Evolutionary conservation across 2,329 filamentous ascomycete genomes (phyloP).

Genomic region (Huntiella savannae): DNA sequence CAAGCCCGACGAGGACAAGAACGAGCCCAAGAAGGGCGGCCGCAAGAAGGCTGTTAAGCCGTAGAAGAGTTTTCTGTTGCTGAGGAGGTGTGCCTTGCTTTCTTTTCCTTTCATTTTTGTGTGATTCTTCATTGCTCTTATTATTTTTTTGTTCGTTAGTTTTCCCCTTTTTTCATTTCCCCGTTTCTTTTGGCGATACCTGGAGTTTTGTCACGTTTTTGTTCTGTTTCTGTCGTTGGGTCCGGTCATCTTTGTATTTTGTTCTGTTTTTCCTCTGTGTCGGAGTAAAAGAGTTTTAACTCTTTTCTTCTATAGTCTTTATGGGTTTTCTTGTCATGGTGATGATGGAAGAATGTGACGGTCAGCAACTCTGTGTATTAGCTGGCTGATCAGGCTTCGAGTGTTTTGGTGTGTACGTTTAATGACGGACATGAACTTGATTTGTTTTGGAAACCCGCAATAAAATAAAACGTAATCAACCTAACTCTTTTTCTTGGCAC

Average conservation of each 20-base stretch:
- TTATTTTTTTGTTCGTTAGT: conserved; percentile 6
- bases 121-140: not conserved
- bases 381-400: not conserved
- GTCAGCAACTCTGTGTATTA: not conserved
- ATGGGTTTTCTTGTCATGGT: not conserved
- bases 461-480: not conserved
- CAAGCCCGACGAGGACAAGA: conserved; percentile 34
- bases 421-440: conserved; percentile 13
- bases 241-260: conserved; percentile 3
- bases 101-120: not conserved
- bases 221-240: conserved; percentile 1
- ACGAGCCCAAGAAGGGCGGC: conserved; percentile 40
- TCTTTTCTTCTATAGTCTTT: not conserved
- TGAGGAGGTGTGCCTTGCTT: not conserved
- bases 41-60: conserved; percentile 35
- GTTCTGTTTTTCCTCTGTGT: not conserved
- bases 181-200: conserved; percentile 5
- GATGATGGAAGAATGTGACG: not conserved
- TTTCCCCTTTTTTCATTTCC: not conserved
- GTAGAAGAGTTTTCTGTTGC: conserved; percentile 3
- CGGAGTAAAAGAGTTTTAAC: not conserved
- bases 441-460: not conserved
- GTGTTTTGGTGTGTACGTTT: conserved; percentile 8
- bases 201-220: conserved; percentile 8
- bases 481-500: not conserved